Evolutionary conservation across 352 stramenopile genomes (phyloP), one percentile per base, ranked within the genome.

Genomic region (Phytophthora citricola): DNA sequence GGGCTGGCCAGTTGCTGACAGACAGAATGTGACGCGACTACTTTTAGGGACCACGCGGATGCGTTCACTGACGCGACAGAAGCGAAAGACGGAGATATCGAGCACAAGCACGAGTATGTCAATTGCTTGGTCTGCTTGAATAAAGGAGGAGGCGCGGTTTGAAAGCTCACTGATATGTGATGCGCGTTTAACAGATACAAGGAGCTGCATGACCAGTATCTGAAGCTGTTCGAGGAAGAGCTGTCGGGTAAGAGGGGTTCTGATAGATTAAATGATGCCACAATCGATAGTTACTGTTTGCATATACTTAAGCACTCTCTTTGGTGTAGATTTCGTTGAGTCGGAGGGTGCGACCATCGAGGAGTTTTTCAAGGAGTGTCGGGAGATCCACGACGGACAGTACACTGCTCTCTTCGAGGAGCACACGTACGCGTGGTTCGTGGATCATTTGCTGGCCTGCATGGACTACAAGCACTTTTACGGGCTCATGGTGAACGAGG

Each of bases 391-490:
- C 27, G 81, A 93, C 29, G 64, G 73, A 20, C 76, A 93, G 43
- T 85, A 82, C 63, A 80, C 78, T 31, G 81, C 79, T 45, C 72
- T 90, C 48, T 92, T 91, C 51, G 78, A 91, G 11, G 78, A 91
- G 65, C 80, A 86, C 69, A 67, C 81, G 41, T 85, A 91, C 62
- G 73, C 67, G 20, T 93, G 85, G 85, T 92, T 93, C 43, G 83
- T 93, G 48, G 80, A 93, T 32, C 83, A 87, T 59, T 66, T 92
- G 54, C 64, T 92, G 20, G 83, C 84, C 27, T 92, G 81, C 53
- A 91, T 94, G 82, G 82, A 92, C 58, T 94, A 90, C 68, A 88
- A 92, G 48, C 73, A 90, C 39, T 92, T 94, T 50, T 90, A 90
- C 69, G 79, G 80, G 0, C 81, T 94, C 60, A 92, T 92, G 78